phyloP scores from a whole-genome alignment of 2,329 filamentous ascomycete genomes.

The Talaromyces rugulosus region DNA sequence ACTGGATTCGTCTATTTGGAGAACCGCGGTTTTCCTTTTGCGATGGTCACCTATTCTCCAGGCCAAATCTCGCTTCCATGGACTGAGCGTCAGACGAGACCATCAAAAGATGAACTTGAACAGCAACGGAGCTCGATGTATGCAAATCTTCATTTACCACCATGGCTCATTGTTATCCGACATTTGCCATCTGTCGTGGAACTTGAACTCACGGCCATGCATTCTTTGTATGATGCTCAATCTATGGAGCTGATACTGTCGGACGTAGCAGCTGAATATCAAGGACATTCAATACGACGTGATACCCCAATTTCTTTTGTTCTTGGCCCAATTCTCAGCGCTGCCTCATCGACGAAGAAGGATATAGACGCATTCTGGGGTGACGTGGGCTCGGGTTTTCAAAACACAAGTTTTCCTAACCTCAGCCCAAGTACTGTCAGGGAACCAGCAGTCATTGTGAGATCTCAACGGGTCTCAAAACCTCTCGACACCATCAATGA shows the following conservation, averaged over 20 bases:
- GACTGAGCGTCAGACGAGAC: slow-evolving; percentile 16
- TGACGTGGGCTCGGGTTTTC: slow-evolving; percentile 47
- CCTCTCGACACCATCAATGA: slow-evolving; percentile 49
- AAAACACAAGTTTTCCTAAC: slow-evolving; percentile 69
- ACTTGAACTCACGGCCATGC: slow-evolving; percentile 61
- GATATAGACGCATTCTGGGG: slow-evolving; percentile 59
- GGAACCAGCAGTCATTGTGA: slow-evolving; percentile 29
- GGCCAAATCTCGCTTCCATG: slow-evolving; percentile 36
- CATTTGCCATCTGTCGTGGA: slow-evolving; percentile 20
- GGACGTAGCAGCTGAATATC: slow-evolving; percentile 49
- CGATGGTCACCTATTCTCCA: slow-evolving; percentile 63
- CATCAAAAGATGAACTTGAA: background rate
- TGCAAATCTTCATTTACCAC: slow-evolving; percentile 48
- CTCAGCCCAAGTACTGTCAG: slow-evolving; percentile 59
- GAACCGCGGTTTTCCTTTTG: slow-evolving; percentile 60
- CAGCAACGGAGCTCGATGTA: slow-evolving; percentile 30
- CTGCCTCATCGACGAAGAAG: slow-evolving; percentile 22
- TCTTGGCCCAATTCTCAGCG: slow-evolving; percentile 43
- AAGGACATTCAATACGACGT: slow-evolving; percentile 19
- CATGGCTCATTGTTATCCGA: slow-evolving; percentile 60
- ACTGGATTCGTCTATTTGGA: slow-evolving; percentile 66
- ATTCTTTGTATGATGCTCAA: slow-evolving; percentile 80
- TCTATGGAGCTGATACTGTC: slow-evolving; percentile 64
- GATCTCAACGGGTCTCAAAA: slow-evolving; percentile 35
- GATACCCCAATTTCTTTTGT: slow-evolving; percentile 38